A percentile compares a stretch with the other conserved stretches of the same genome.
Evolutionary conservation across 768 basidiomycete species (phyloP).

Genomic region (Xerocomellus intermedius): DNA sequence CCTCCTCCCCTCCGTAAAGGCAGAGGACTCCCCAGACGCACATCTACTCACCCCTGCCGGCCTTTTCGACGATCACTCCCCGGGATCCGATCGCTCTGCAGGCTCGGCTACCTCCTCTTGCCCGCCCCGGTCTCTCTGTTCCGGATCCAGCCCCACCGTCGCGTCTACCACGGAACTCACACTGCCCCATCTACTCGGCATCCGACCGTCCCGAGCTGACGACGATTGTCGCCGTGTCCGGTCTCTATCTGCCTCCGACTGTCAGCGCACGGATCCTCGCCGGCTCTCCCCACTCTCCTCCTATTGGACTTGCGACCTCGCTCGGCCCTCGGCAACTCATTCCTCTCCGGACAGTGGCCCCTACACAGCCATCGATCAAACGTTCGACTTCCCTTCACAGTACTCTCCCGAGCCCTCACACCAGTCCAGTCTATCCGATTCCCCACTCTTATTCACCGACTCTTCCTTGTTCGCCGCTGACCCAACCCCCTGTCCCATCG

Average conservation of each 20-base stretch:
- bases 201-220: slow-evolving; percentile 24
- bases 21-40: slow-evolving; percentile 51
- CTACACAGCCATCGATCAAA: slow-evolving; percentile 25
- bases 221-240: slow-evolving; percentile 32
- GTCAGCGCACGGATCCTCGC: slow-evolving; percentile 28
- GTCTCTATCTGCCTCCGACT: slow-evolving; percentile 31
- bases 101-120: slow-evolving; percentile 28
- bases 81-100: slow-evolving; percentile 32
- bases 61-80: slow-evolving; percentile 32
- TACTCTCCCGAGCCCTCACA: slow-evolving; percentile 25
- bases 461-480: slow-evolving; percentile 30
- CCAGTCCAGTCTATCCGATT: slow-evolving; percentile 27
- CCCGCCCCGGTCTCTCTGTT: slow-evolving; percentile 25
- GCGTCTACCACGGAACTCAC: slow-evolving; percentile 26
- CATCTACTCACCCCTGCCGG: slow-evolving; percentile 41
- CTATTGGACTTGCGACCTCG: slow-evolving; percentile 27
- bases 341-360: slow-evolving; percentile 25
- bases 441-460: slow-evolving; percentile 27
- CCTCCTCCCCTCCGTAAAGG: slow-evolving; percentile 52
- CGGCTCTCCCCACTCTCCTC: slow-evolving; percentile 34
- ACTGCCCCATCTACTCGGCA: slow-evolving; percentile 20
- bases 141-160: slow-evolving; percentile 24
- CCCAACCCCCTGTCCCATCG: slow-evolving; percentile 35
- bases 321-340: slow-evolving; percentile 26
- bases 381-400: slow-evolving; percentile 18